Evolutionary conservation across 768 basidiomycete genomes (phyloP).

Genomic region (Boletus rubroflammeus): DNA sequence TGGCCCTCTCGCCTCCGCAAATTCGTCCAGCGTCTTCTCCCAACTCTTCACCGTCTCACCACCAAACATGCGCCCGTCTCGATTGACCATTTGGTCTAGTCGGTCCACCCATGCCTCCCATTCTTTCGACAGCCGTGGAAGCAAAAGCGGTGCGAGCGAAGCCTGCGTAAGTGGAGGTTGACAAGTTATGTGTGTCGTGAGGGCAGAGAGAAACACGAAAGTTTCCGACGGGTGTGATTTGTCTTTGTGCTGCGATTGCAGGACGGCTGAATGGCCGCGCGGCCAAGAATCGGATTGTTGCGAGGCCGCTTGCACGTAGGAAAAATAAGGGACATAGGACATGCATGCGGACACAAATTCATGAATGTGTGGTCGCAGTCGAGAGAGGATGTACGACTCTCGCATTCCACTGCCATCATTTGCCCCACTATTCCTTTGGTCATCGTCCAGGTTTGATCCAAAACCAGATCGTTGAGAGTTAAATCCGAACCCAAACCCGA

Average conservation of each 20-base stretch:
- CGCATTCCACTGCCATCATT: conserved; percentile 62
- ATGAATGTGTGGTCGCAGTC: conserved; percentile 68
- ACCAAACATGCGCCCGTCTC: conserved; percentile 76
- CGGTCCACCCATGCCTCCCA: conserved; percentile 76
- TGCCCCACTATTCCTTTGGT: conserved; percentile 17
- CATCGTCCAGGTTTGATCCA: conserved; percentile 30
- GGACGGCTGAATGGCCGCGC: conserved; percentile 40
- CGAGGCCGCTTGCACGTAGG: conserved; percentile 40
- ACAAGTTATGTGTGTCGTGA: conserved; percentile 63
- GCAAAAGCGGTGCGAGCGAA: conserved; percentile 51
- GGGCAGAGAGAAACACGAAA: conserved; percentile 62
- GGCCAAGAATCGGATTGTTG: conserved; percentile 26
- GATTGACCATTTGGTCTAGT: conserved; percentile 68
- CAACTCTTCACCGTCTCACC: conserved; percentile 64
- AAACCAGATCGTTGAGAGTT: conserved; percentile 27
- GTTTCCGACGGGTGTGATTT: conserved; percentile 73
- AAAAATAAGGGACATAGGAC: conserved; percentile 85
- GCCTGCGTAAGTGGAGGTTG: conserved; percentile 67
- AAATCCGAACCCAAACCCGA: conserved; percentile 30
- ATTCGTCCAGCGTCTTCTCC: conserved; percentile 66
- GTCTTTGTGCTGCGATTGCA: conserved; percentile 56
- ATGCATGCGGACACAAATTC: conserved; percentile 76
- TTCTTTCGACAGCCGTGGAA: conserved; percentile 65
- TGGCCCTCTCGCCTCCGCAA: conserved; percentile 50
- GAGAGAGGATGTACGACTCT: conserved; percentile 72